These are phyloP conservation scores for Ligustrum vulgare DNA, from an alignment of 257 asterid species.

Conservation along the genomic window DNA sequence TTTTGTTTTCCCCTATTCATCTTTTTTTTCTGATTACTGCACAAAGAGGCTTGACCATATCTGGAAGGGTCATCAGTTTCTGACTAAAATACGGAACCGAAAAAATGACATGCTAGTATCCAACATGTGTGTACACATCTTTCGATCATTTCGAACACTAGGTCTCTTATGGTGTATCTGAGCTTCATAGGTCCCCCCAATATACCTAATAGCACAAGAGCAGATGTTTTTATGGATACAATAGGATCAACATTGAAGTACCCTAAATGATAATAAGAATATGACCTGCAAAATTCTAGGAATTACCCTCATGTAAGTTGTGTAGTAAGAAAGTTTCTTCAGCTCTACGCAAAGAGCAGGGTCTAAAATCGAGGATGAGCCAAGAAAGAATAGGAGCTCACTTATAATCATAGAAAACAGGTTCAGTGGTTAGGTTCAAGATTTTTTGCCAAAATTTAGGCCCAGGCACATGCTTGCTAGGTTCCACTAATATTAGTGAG, in stretches of 20 bases:
- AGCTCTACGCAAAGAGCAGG: background rate
- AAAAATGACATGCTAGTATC: background rate
- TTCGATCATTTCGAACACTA: background rate
- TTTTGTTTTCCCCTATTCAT: background rate
- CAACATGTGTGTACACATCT: background rate
- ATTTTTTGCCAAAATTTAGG: background rate
- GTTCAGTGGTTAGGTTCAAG: background rate
- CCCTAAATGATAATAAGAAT: background rate
- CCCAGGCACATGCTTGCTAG: background rate
- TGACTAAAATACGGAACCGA: background rate
- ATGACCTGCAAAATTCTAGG: background rate
- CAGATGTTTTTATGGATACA: background rate
- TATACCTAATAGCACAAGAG: background rate
- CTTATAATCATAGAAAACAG: background rate
- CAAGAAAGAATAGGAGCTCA: background rate
- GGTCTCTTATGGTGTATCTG: background rate
- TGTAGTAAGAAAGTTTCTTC: background rate
- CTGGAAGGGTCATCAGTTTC: background rate
- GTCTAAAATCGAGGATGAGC: background rate
- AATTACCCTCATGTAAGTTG: background rate
- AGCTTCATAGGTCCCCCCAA: background rate
- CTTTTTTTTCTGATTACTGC: background rate
- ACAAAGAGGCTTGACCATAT: background rate
- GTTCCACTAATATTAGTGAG: background rate
- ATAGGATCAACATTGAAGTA: background rate